These are phyloP conservation scores for Diaporthe helianthi DNA, from an alignment of 2,329 filamentous ascomycete genomes.

Conservation along the genomic window DNA sequence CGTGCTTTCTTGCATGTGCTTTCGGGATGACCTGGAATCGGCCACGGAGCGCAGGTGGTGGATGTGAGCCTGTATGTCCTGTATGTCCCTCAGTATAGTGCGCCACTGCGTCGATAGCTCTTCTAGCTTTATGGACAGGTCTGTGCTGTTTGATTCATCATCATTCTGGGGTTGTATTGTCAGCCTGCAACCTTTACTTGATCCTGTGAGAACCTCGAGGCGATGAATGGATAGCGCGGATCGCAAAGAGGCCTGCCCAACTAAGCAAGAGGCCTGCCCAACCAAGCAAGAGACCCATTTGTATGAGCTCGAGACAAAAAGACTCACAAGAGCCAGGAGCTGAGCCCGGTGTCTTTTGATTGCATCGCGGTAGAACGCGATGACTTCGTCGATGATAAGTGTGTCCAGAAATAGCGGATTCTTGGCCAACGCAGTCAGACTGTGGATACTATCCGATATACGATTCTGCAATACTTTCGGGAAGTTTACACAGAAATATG, in stretches of 20 bases:
- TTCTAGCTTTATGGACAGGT: slow-evolving; percentile 30
- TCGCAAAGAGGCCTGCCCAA: background rate
- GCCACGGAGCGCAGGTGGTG: slow-evolving; percentile 29
- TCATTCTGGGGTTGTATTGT: slow-evolving; percentile 28
- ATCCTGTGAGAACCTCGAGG: too few relatives aligned
- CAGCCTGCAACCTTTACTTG: background rate
- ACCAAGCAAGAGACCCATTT: too few relatives aligned
- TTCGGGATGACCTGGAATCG: background rate
- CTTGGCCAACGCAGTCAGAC: slow-evolving; percentile 30
- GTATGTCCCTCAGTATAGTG: slow-evolving; percentile 28
- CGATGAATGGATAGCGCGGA: background rate
- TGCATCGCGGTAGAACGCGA: slow-evolving; percentile 31
- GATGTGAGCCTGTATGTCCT: slow-evolving; percentile 26
- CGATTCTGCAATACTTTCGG: slow-evolving; percentile 26
- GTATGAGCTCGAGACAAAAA: too few relatives aligned
- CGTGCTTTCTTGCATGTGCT: background rate
- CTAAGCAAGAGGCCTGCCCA: too few relatives aligned
- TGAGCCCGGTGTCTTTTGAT: slow-evolving; percentile 32
- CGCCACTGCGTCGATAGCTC: slow-evolving; percentile 31
- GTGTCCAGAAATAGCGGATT: slow-evolving; percentile 34
- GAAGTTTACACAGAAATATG: slow-evolving; percentile 31
- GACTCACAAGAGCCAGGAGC: slow-evolving; percentile 31
- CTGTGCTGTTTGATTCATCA: slow-evolving; percentile 28
- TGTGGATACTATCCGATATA: slow-evolving; percentile 28
- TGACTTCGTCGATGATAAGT: slow-evolving; percentile 34